Percentiles rank a stretch among this genome's conserved stretches.
Conservation (phyloP, 164 flowering plant genomes). For the Saururus chinensis region DNA sequence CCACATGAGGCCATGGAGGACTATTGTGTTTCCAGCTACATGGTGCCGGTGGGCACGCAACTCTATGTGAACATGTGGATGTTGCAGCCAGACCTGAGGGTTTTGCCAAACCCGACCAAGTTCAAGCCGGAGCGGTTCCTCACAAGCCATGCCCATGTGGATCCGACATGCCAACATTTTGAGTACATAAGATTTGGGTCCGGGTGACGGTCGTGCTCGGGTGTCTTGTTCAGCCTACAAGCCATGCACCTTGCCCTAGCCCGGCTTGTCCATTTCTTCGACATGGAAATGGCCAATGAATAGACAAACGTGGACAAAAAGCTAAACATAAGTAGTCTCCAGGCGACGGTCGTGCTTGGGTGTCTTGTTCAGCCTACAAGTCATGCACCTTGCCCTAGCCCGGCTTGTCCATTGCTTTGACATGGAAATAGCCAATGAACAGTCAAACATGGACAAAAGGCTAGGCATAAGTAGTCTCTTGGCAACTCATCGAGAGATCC, state of each 20-base stretch:
- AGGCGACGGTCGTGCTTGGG: constrained; percentile 81
- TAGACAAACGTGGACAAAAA: background rate
- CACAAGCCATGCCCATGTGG: background rate
- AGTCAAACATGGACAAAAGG: background rate
- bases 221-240: constrained; percentile 41
- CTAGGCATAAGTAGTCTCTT: background rate
- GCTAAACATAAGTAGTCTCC: constrained; percentile 3
- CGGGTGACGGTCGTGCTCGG: constrained; percentile 74
- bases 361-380: constrained; percentile 37
- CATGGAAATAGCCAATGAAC: background rate
- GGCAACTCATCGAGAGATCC: background rate
- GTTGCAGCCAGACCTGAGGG: constrained; percentile 5
- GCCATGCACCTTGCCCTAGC: constrained; percentile 25
- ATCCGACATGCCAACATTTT: constrained; percentile 41
- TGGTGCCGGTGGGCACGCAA: constrained; percentile 1
- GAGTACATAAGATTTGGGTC: constrained; percentile 66
- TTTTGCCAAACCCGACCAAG: constrained; percentile 5
- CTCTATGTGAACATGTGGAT: constrained; percentile 6
- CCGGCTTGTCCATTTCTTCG: constrained; percentile 8
- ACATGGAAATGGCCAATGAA: background rate
- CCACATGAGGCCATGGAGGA: constrained; percentile 3
- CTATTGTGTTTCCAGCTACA: background rate
- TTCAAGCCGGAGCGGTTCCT: constrained; percentile 11
- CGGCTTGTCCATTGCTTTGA: constrained; percentile 10
- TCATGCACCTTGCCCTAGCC: constrained; percentile 22